These are phyloP conservation scores for Boletus vinaceobasis DNA, from an alignment of 768 basidiomycete genomes.

Conservation along the genomic window DNA sequence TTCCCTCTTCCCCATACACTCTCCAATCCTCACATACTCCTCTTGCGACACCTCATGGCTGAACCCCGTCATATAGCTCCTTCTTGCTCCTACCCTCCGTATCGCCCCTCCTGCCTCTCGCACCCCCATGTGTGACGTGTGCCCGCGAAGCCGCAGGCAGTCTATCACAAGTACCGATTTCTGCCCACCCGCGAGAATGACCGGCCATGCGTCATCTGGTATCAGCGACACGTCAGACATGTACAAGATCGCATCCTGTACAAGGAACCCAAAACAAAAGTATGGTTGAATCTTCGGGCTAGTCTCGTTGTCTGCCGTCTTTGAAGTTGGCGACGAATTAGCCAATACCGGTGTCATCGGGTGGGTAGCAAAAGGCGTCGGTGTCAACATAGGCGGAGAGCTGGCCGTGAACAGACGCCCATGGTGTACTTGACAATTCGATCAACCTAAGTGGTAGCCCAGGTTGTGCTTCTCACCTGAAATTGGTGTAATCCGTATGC, in stretches of 20 bases:
- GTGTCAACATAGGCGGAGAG: constrained; percentile 37
- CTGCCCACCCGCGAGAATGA: constrained; percentile 33
- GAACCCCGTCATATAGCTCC: constrained; percentile 75
- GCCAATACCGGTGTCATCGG: constrained; percentile 36
- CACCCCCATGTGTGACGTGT: constrained; percentile 82
- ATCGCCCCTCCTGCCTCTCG: constrained; percentile 55
- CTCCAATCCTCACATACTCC: constrained; percentile 66
- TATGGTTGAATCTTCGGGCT: constrained; percentile 47
- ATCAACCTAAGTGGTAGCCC: background rate
- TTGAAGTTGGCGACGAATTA: constrained; percentile 27
- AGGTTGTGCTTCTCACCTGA: constrained; percentile 41
- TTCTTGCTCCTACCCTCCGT: constrained; percentile 51
- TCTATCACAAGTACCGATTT: constrained; percentile 69
- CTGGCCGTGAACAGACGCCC: constrained; percentile 56
- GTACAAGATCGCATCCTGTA: constrained; percentile 67
- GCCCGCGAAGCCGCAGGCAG: constrained; percentile 60
- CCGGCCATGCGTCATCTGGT: constrained; percentile 66
- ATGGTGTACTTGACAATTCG: constrained; percentile 55
- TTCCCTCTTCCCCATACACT: constrained; percentile 40
- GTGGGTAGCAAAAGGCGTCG: constrained; percentile 38
- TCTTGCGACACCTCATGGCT: constrained; percentile 76
- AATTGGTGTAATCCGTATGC: constrained; percentile 63
- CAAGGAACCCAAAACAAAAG: constrained; percentile 65
- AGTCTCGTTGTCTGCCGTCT: background rate
- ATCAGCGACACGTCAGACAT: constrained; percentile 82